phyloP scores from a whole-genome alignment of 805 yeast genomes.

The Wickerhamiella sergipiensis region DNA sequence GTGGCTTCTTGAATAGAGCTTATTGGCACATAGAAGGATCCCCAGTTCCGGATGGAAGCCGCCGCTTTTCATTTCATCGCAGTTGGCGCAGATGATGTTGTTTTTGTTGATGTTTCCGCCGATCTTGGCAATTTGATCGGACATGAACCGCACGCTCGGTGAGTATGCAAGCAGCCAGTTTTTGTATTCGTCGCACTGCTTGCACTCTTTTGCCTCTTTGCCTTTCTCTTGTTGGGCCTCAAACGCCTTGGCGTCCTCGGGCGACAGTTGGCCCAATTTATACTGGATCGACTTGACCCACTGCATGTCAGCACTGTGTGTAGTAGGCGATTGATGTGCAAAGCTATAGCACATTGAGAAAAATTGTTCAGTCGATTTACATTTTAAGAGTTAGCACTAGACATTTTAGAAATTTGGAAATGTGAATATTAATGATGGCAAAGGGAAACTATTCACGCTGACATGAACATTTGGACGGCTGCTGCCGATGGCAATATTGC shows the following conservation, averaged over 20 bases:
- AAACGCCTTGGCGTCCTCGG: background rate
- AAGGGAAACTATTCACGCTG: background rate
- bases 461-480: conserved; percentile 80
- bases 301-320: background rate
- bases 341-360: too few relatives aligned
- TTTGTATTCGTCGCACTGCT: conserved; percentile 54
- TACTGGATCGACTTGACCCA: background rate
- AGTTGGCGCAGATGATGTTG: conserved; percentile 64
- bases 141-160: conserved; percentile 79
- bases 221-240: conserved; percentile 29
- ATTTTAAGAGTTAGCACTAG: too few relatives aligned
- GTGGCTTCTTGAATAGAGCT: conserved; percentile 60
- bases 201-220: conserved; percentile 57
- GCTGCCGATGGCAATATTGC: conserved; percentile 70
- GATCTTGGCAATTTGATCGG: conserved; percentile 61
- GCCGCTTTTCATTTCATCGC: conserved; percentile 76
- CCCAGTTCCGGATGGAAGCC: conserved; percentile 91
- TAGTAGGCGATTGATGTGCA: too few relatives aligned
- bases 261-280: background rate
- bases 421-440: too few relatives aligned
- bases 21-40: conserved; percentile 73
- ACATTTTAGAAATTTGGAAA: too few relatives aligned
- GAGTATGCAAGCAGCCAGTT: conserved; percentile 64
- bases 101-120: conserved; percentile 36
- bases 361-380: too few relatives aligned